phyloP scores from a whole-genome alignment of 139 green algal genomes.

The Chlorella sp. region DNA sequence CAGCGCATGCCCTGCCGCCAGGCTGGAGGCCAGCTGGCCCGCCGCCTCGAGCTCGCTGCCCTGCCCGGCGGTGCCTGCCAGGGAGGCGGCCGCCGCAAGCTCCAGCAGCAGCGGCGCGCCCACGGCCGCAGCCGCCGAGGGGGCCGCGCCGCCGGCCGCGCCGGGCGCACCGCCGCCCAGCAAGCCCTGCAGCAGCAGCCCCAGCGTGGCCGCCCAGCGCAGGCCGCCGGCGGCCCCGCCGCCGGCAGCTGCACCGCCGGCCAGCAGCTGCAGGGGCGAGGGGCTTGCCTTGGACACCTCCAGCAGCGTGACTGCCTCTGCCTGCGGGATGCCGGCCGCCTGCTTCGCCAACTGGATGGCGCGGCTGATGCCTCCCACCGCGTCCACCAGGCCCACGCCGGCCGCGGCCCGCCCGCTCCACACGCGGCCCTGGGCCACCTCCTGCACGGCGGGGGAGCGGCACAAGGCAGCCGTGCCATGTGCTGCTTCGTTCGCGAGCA shows the following conservation, averaged over 20 bases:
- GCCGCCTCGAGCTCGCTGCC: not conserved
- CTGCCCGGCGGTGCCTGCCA: not conserved
- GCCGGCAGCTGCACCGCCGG: constrained; percentile 3
- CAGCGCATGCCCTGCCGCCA: not conserved
- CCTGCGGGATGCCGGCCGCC: constrained; percentile 57
- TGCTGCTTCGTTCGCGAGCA: no score
- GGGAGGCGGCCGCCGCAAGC: not conserved
- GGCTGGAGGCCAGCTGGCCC: not conserved
- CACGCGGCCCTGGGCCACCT: constrained; percentile 82
- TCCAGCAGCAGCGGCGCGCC: constrained; percentile 14
- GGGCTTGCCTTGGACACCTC: constrained; percentile 56
- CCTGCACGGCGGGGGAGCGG: not conserved
- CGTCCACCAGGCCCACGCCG: constrained; percentile 80
- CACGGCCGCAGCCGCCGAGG: not conserved
- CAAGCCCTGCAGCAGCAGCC: not conserved
- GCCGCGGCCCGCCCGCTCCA: constrained; percentile 80
- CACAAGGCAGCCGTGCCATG: no score
- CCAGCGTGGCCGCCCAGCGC: not conserved
- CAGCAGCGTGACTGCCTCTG: constrained; percentile 48
- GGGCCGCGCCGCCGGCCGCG: not conserved
- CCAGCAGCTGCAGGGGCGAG: constrained; percentile 10
- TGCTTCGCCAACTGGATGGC: constrained; percentile 83
- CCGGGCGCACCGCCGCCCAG: not conserved
- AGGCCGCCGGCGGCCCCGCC: not conserved
- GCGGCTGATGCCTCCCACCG: constrained; percentile 74